Percentiles rank a stretch among this genome's conserved stretches.
Evolutionary conservation across 208 protist species (phyloP).

Genomic region (Leishmania turanica): DNA sequence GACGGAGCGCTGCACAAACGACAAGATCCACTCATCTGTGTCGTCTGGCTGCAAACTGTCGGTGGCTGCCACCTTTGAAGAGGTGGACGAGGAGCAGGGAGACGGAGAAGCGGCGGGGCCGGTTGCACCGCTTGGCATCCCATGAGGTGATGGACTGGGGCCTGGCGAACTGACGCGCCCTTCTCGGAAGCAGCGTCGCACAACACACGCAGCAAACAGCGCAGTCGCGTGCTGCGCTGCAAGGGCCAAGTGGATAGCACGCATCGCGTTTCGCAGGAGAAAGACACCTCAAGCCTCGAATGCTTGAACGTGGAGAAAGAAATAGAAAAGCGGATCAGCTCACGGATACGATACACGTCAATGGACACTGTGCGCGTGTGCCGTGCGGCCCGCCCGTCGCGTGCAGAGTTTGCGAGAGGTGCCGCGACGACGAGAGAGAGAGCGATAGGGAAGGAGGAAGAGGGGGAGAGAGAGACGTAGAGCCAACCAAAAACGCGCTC

Average conservation of each 20-base stretch:
- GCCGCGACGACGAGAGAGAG: constrained; percentile 1
- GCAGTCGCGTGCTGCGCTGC: not conserved
- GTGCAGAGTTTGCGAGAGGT: not conserved
- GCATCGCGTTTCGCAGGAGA: not conserved
- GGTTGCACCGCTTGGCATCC: not conserved
- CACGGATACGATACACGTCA: not conserved
- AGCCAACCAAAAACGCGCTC: not conserved
- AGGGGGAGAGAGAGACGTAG: not conserved
- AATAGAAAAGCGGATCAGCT: not conserved
- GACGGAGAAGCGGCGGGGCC: not conserved
- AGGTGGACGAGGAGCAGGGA: not conserved
- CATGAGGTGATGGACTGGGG: not conserved
- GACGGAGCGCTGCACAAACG: constrained; percentile 46
- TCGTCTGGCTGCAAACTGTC: constrained; percentile 30
- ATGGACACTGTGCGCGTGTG: not conserved
- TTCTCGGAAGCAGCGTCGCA: not conserved
- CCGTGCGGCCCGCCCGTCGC: not conserved
- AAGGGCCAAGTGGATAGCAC: not conserved
- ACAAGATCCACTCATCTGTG: constrained; percentile 45
- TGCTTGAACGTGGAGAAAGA: not conserved
- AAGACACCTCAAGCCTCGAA: not conserved
- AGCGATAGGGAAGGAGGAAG: not conserved
- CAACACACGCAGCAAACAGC: not conserved
- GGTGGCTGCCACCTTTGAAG: not conserved
- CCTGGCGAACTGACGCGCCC: not conserved